A percentile compares a stretch with the other conserved stretches of the same genome.
Conservation (phyloP, 2,329 filamentous ascomycete species). For the Alternaria arborescens region DNA sequence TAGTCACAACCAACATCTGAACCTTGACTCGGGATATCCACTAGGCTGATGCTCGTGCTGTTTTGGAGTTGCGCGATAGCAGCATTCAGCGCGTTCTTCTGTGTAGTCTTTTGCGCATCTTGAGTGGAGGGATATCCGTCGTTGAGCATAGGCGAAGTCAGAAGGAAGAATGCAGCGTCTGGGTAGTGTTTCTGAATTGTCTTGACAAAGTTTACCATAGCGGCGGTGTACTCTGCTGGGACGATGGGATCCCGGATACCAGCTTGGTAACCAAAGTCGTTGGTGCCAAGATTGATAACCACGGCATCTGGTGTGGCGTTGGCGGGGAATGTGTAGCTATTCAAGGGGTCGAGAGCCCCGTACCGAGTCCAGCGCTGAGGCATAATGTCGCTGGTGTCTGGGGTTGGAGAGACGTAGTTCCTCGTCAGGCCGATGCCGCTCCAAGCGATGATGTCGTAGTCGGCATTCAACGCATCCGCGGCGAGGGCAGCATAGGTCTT, state of each 20-base stretch:
- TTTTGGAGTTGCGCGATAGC: slow-evolving; percentile 43
- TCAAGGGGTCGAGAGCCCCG: slow-evolving; percentile 52
- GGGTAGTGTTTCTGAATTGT: slow-evolving; percentile 50
- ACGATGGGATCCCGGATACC: slow-evolving; percentile 22
- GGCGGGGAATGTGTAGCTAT: slow-evolving; percentile 52
- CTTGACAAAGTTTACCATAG: slow-evolving; percentile 41
- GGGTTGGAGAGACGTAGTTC: slow-evolving; percentile 46
- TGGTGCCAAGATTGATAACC: slow-evolving; percentile 57
- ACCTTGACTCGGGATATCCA: slow-evolving; percentile 55
- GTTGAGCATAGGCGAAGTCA: slow-evolving; percentile 53
- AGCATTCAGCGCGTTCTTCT: slow-evolving; percentile 47
- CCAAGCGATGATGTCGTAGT: slow-evolving; percentile 57
- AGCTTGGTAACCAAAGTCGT: slow-evolving; percentile 52
- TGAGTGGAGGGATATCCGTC: slow-evolving; percentile 50
- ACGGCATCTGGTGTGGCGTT: slow-evolving; percentile 47
- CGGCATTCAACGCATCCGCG: slow-evolving; percentile 53
- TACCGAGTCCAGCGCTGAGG: slow-evolving; percentile 55
- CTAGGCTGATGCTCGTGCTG: slow-evolving; percentile 48
- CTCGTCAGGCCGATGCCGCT: slow-evolving; percentile 56
- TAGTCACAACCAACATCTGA: slow-evolving; percentile 56
- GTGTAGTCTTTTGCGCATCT: slow-evolving; percentile 49
- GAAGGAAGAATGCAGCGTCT: slow-evolving; percentile 52
- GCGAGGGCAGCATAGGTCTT: slow-evolving; percentile 57
- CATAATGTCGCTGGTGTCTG: slow-evolving; percentile 49
- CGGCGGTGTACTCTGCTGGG: slow-evolving; percentile 22